A percentile compares a stretch with the other conserved stretches of the same genome.
Evolutionary conservation across 306 rosid genomes (phyloP).

Genomic region (Arachis stenosperma): DNA sequence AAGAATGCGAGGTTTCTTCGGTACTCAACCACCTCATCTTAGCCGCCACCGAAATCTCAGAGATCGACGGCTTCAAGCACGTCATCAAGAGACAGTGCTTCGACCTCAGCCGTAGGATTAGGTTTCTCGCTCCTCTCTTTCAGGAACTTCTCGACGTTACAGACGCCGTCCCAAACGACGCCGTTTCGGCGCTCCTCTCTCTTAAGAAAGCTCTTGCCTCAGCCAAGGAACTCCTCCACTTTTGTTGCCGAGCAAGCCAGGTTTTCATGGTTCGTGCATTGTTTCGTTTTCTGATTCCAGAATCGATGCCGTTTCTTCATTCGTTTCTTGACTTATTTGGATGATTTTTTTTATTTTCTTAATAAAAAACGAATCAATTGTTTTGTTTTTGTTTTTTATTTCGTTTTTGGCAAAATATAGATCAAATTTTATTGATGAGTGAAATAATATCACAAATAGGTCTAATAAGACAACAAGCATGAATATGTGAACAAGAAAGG

Average conservation of each 20-base stretch:
- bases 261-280: conserved; percentile 41
- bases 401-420: too few species aligned
- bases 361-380: too few species aligned
- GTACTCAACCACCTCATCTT: conserved; percentile 23
- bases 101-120: conserved; percentile 45
- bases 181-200: conserved; percentile 9
- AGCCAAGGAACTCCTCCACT: conserved; percentile 41
- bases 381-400: too few species aligned
- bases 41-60: conserved; percentile 32
- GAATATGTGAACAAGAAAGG: too few species aligned
- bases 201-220: conserved; percentile 25
- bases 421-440: too few species aligned
- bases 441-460: too few species aligned
- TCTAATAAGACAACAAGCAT: too few species aligned
- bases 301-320: too few species aligned
- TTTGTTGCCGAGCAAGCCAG: conserved; percentile 39
- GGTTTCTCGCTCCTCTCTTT: conserved; percentile 44
- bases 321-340: background rate
- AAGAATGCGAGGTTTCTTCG: background rate
- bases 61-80: conserved; percentile 33
- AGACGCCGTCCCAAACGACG: conserved; percentile 11
- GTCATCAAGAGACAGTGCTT: conserved; percentile 39
- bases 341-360: background rate
- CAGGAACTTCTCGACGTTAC: conserved; percentile 23
- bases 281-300: background rate